A percentile compares a stretch with the other conserved stretches of the same genome.
These are phyloP conservation scores for Yamadazyma dendronema DNA, from an alignment of 1,139 yeast genomes.

Conservation along the genomic window DNA sequence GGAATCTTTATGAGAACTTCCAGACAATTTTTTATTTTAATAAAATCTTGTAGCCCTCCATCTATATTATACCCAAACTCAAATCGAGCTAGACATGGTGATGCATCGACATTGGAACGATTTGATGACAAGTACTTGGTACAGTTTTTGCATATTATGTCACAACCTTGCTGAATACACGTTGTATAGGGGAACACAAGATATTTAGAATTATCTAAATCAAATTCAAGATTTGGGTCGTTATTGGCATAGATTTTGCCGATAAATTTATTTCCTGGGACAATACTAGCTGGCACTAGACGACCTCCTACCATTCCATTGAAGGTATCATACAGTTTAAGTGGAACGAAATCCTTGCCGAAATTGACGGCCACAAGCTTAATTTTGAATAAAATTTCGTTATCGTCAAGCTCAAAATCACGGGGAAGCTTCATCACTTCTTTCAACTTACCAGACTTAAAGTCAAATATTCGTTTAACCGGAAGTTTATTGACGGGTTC, in stretches of 20 bases:
- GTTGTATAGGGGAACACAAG: constrained; percentile 38
- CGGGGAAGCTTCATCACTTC: constrained; percentile 31
- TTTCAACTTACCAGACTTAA: constrained; percentile 17
- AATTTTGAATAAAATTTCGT: constrained; percentile 29
- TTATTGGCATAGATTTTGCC: constrained; percentile 23
- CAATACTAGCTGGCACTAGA: constrained; percentile 15
- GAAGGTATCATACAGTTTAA: constrained; percentile 6
- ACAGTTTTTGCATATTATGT: constrained; percentile 26
- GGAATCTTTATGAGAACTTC: constrained; percentile 30
- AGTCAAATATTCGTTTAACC: constrained; percentile 30
- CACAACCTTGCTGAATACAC: constrained; percentile 26
- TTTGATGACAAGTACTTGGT: constrained; percentile 1
- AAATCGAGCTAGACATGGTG: constrained; percentile 23
- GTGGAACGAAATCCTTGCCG: constrained; percentile 11
- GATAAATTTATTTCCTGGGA: constrained; percentile 34
- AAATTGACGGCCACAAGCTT: constrained; percentile 30
- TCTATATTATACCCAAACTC: constrained; percentile 37
- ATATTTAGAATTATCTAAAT: constrained; percentile 21
- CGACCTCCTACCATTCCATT: background rate
- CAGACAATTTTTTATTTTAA: constrained; percentile 27
- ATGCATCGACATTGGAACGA: constrained; percentile 1
- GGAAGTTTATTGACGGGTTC: constrained; percentile 19
- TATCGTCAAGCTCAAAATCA: constrained; percentile 21
- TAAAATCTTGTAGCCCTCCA: constrained; percentile 42
- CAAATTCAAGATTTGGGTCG: constrained; percentile 11